Evolutionary conservation across 1,139 yeast genomes (phyloP).

Genomic region (Candida sanyaensis): DNA sequence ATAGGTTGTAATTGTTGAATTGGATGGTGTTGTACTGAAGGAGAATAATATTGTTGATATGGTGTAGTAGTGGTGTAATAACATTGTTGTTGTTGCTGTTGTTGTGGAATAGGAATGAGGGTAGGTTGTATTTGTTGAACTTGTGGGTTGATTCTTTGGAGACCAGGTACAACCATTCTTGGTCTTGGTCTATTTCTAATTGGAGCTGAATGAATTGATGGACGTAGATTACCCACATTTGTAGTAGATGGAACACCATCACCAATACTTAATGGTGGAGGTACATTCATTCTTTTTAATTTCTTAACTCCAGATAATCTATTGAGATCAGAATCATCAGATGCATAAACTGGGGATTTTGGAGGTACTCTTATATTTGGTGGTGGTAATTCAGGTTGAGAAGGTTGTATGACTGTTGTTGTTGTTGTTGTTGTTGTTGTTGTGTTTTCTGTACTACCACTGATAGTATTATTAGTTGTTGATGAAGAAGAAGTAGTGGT

Average conservation of each 20-base stretch:
- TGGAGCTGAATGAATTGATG: conserved; percentile 50
- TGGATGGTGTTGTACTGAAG: conserved; percentile 6
- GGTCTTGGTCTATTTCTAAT: conserved; percentile 22
- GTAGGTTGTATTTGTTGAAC: conserved; percentile 6
- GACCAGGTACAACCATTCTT: conserved; percentile 5
- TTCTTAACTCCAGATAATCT: conserved; percentile 19
- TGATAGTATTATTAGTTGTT: conserved; percentile 4
- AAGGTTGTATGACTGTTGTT: background rate
- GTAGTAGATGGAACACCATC: background rate
- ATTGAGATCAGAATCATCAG: conserved; percentile 15
- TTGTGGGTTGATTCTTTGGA: conserved; percentile 4
- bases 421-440: conserved; percentile 4
- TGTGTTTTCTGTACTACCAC: conserved; percentile 2
- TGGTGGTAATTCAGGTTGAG: conserved; percentile 3
- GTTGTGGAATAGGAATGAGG: conserved; percentile 3
- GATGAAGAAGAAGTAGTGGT: background rate
- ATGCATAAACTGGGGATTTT: conserved; percentile 13
- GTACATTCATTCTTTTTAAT: conserved; percentile 45
- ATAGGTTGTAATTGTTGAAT: conserved; percentile 5
- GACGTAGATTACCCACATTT: conserved; percentile 17
- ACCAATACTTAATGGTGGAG: conserved; percentile 41
- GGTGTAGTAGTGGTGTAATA: conserved; percentile 7
- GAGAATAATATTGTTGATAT: conserved; percentile 9
- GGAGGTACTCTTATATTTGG: background rate
- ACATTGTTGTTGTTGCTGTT: conserved; percentile 6